Conservation (phyloP, 139 green algal species). For the Astrephomene gubernaculifera region DNA sequence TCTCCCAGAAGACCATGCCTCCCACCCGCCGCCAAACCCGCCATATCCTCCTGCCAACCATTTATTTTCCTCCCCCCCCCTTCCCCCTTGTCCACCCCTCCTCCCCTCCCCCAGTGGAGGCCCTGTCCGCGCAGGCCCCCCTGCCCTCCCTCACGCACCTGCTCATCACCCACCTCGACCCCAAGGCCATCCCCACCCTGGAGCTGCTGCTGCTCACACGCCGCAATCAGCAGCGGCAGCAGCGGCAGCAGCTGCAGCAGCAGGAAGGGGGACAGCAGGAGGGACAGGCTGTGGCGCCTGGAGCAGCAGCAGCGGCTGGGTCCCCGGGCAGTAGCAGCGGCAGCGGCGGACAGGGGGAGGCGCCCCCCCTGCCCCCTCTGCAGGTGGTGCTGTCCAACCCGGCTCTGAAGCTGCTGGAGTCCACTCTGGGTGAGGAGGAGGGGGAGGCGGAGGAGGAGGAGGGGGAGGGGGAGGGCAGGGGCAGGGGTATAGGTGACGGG, state of each 20-base stretch:
- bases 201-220: slow-evolving; percentile 68
- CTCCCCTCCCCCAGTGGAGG: slow-evolving; percentile 53
- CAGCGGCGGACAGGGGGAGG: too few species aligned
- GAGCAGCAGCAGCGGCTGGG: too few species aligned
- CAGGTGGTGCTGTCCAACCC: slow-evolving; percentile 86
- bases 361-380: slow-evolving; percentile 42
- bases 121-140: slow-evolving; percentile 44
- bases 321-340: too few species aligned
- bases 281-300: too few species aligned
- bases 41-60: neutral
- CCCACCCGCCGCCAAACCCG: too few species aligned
- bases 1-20: too few species aligned
- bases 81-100: neutral
- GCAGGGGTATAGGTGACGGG: too few species aligned
- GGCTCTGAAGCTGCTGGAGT: slow-evolving; percentile 69
- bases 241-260: neutral
- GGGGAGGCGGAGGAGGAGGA: too few species aligned
- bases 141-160: slow-evolving; percentile 70
- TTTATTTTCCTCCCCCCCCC: neutral
- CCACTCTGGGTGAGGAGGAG: slow-evolving; percentile 54
- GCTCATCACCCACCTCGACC: slow-evolving; percentile 89
- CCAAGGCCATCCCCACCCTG: slow-evolving; percentile 81
- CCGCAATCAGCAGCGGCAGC: neutral
- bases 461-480: too few species aligned
- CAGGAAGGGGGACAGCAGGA: too few species aligned